Percentiles rank a stretch among this genome's conserved stretches.
phyloP scores from a whole-genome alignment of 257 asterid genomes.

The Thymus quinquecostatus region DNA sequence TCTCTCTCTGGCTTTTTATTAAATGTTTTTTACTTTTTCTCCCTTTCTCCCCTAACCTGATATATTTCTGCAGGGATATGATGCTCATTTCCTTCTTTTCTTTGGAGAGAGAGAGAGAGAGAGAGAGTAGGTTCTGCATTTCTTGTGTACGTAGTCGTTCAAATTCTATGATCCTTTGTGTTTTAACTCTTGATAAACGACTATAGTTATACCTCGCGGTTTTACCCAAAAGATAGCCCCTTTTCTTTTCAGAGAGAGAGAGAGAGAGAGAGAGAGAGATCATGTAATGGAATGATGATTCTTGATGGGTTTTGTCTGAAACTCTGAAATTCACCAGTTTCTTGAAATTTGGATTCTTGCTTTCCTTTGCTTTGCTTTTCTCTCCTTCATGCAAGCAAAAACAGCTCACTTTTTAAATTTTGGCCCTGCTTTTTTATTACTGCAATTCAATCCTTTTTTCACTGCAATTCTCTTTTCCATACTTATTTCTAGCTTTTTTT shows the following conservation, averaged over 20 bases:
- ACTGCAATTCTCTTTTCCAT: slow-evolving; percentile 27
- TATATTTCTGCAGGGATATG: slow-evolving; percentile 14
- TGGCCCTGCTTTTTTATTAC: slow-evolving; percentile 38
- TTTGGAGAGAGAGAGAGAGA: not conserved
- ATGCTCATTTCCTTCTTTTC: slow-evolving; percentile 35
- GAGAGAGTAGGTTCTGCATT: slow-evolving; percentile 14
- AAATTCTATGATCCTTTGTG: slow-evolving; percentile 34
- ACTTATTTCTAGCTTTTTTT: slow-evolving; percentile 26
- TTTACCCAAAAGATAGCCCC: slow-evolving; percentile 4
- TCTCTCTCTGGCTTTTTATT: slow-evolving; percentile 37
- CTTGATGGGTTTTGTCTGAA: slow-evolving; percentile 49
- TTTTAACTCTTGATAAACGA: slow-evolving; percentile 27
- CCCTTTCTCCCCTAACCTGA: slow-evolving; percentile 22
- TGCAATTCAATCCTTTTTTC: slow-evolving; percentile 9
- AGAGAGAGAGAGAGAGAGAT: slow-evolving; percentile 20
- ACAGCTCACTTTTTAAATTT: slow-evolving; percentile 53
- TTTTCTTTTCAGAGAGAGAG: slow-evolving; percentile 21
- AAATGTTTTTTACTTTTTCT: slow-evolving; percentile 35
- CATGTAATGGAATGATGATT: slow-evolving; percentile 39
- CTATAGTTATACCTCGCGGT: slow-evolving; percentile 37
- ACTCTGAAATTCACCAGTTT: slow-evolving; percentile 61
- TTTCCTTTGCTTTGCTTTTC: not conserved
- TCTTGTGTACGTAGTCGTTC: no score
- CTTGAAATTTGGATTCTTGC: slow-evolving; percentile 70
- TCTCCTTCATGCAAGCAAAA: slow-evolving; percentile 51